Evolutionary conservation across 1,139 yeast species (phyloP).

Genomic region (Yamadazyma songkhlaensis): DNA sequence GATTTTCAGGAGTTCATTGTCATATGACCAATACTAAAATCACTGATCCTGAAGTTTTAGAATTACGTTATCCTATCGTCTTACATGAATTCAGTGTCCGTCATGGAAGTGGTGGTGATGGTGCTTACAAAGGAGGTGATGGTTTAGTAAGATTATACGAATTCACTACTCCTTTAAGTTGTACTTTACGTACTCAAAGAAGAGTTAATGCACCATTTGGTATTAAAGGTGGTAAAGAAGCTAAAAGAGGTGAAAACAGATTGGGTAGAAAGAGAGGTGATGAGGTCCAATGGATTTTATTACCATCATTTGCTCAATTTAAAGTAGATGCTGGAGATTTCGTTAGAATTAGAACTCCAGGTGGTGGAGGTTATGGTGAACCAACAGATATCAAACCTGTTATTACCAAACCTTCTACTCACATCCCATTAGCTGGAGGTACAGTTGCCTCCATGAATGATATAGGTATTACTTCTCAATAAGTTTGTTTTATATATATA

Average conservation of each 20-base stretch:
- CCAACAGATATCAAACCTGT: constrained; percentile 6
- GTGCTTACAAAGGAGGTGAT: constrained; percentile 34
- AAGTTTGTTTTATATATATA: constrained; percentile 4
- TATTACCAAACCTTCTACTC: neutral
- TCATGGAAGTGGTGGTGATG: constrained; percentile 32
- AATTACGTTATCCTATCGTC: constrained; percentile 32
- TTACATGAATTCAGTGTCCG: constrained; percentile 27
- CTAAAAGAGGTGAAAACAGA: constrained; percentile 55
- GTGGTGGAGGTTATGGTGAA: constrained; percentile 52
- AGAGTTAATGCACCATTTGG: constrained; percentile 20
- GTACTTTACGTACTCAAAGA: constrained; percentile 18
- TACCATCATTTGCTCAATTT: constrained; percentile 19
- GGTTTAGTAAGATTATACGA: constrained; percentile 19
- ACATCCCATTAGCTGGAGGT: constrained; percentile 21
- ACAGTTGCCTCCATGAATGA: constrained; percentile 21
- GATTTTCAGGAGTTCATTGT: constrained; percentile 41
- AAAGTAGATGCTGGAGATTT: constrained; percentile 36
- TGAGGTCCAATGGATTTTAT: constrained; percentile 19
- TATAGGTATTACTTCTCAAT: constrained; percentile 22
- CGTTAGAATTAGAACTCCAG: constrained; percentile 45
- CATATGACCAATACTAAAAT: constrained; percentile 44
- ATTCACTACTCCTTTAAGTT: constrained; percentile 17
- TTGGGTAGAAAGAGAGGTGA: constrained; percentile 39
- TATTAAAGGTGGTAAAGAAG: constrained; percentile 35
- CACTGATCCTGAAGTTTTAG: constrained; percentile 39